These are phyloP conservation scores for Whalleya microplaca DNA, from an alignment of 2,329 filamentous ascomycete species.

Conservation along the genomic window DNA sequence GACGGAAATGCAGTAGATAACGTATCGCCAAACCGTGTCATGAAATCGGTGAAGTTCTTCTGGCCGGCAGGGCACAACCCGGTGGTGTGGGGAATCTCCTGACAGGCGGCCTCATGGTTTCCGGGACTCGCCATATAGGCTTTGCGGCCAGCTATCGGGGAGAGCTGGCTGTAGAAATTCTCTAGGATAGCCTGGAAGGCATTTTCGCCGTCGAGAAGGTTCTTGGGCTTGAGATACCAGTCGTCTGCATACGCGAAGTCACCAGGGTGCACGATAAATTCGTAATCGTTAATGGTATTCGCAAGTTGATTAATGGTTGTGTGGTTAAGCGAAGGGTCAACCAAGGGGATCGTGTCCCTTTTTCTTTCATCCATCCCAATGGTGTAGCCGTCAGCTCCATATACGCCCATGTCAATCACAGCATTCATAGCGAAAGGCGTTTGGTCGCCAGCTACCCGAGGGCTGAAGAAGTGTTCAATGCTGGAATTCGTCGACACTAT, in stretches of 20 bases:
- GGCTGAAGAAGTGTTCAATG: slow-evolving; percentile 56
- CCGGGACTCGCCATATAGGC: slow-evolving; percentile 61
- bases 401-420: slow-evolving; percentile 59
- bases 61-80: slow-evolving; percentile 54
- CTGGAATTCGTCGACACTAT: slow-evolving; percentile 60
- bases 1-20: slow-evolving; percentile 57
- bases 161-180: slow-evolving; percentile 59
- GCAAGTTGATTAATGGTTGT: slow-evolving; percentile 61
- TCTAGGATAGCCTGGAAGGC: slow-evolving; percentile 62
- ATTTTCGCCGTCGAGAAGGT: slow-evolving; percentile 50
- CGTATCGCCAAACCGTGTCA: slow-evolving; percentile 56
- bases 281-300: slow-evolving; percentile 56
- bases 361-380: slow-evolving; percentile 48
- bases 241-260: slow-evolving; percentile 64
- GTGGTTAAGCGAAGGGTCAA: slow-evolving; percentile 59
- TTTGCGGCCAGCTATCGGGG: slow-evolving; percentile 56
- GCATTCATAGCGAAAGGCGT: slow-evolving; percentile 57
- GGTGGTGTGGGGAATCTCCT: slow-evolving; percentile 44
- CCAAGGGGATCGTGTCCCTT: slow-evolving; percentile 50
- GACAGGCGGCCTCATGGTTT: slow-evolving; percentile 62
- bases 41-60: slow-evolving; percentile 64
- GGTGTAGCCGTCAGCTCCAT: slow-evolving; percentile 57
- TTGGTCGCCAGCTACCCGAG: slow-evolving; percentile 56
- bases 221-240: slow-evolving; percentile 52
- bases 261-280: slow-evolving; percentile 57